A percentile compares a stretch with the other conserved stretches of the same genome.
Conservation (phyloP, 2,329 filamentous ascomycete species). For the Alternaria rosae region DNA sequence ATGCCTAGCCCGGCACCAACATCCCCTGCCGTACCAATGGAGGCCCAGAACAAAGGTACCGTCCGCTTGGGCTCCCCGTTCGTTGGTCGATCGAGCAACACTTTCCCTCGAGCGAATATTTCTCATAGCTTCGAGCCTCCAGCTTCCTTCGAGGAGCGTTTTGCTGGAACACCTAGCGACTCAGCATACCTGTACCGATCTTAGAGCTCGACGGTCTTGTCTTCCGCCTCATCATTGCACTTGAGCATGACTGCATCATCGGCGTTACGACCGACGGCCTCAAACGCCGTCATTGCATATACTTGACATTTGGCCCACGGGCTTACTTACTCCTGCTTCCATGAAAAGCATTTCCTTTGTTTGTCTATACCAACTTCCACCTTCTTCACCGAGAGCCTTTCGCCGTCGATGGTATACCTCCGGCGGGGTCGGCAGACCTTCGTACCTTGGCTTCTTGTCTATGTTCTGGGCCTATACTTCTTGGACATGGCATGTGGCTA, state of each 20-base stretch:
- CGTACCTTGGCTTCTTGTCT: slow-evolving; percentile 17
- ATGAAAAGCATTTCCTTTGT: slow-evolving; percentile 46
- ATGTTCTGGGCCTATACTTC: slow-evolving; percentile 28
- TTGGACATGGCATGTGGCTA: slow-evolving; percentile 38
- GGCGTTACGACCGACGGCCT: slow-evolving; percentile 43
- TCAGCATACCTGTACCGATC: slow-evolving; percentile 31
- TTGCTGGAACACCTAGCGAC: slow-evolving; percentile 40
- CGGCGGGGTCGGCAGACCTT: slow-evolving; percentile 16
- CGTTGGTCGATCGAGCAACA: slow-evolving; percentile 53
- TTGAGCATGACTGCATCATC: slow-evolving; percentile 40
- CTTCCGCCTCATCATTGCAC: slow-evolving; percentile 30
- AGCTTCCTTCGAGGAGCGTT: slow-evolving; percentile 50
- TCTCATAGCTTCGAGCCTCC: slow-evolving; percentile 48
- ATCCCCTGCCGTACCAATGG: slow-evolving; percentile 24
- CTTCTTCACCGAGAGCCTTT: slow-evolving; percentile 23
- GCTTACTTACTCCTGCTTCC: slow-evolving; percentile 25
- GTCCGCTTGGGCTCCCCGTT: slow-evolving; percentile 59
- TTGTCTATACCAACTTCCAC: slow-evolving; percentile 32
- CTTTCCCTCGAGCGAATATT: slow-evolving; percentile 55
- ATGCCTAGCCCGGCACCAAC: slow-evolving; percentile 36
- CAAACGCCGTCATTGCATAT: slow-evolving; percentile 30
- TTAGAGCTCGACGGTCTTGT: slow-evolving; percentile 28
- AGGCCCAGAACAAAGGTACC: slow-evolving; percentile 47
- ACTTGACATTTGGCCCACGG: slow-evolving; percentile 30
- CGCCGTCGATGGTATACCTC: slow-evolving; percentile 15